phyloP scores from a whole-genome alignment of 176 grass and related monocot species.

The Urochloa ruziziensis region DNA sequence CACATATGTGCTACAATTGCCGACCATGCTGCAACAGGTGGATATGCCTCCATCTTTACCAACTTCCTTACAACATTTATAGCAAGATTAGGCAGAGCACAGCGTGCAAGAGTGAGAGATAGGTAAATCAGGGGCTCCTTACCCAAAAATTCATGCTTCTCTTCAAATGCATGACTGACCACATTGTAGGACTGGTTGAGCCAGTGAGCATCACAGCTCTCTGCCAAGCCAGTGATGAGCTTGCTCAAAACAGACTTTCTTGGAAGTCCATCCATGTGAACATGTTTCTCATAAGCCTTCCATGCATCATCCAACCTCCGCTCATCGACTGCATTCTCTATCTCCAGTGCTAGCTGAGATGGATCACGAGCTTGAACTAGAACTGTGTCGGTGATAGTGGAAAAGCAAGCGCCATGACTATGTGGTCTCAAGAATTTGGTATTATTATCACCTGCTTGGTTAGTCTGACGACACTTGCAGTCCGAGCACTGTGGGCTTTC shows the following conservation, averaged over 20 bases:
- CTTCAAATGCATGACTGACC: constrained; percentile 47
- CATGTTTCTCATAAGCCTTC: constrained; percentile 66
- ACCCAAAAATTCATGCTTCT: constrained; percentile 56
- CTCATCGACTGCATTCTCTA: constrained; percentile 61
- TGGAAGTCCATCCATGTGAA: constrained; percentile 61
- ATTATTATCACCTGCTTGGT: not conserved
- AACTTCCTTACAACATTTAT: constrained; percentile 80
- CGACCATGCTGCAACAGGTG: constrained; percentile 61
- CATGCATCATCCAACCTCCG: constrained; percentile 76
- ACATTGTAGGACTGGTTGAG: constrained; percentile 68
- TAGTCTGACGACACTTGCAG: not conserved
- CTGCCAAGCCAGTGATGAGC: constrained; percentile 63
- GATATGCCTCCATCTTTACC: constrained; percentile 75
- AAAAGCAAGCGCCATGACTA: constrained; percentile 15
- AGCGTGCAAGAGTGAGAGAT: constrained; percentile 56
- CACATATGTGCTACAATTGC: constrained; percentile 73
- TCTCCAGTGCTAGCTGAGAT: constrained; percentile 50
- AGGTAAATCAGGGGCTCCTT: constrained; percentile 80
- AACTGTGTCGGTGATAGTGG: constrained; percentile 47
- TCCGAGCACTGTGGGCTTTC: not conserved
- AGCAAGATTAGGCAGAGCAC: constrained; percentile 54
- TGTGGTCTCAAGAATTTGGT: not conserved
- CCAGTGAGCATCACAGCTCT: constrained; percentile 53
- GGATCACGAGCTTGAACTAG: constrained; percentile 66
- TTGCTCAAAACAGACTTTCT: constrained; percentile 74